Percentiles rank a stretch among this genome's conserved stretches.
These are phyloP conservation scores for Neocucurbitaria cava DNA, from an alignment of 2,329 filamentous ascomycete species.

Conservation along the genomic window DNA sequence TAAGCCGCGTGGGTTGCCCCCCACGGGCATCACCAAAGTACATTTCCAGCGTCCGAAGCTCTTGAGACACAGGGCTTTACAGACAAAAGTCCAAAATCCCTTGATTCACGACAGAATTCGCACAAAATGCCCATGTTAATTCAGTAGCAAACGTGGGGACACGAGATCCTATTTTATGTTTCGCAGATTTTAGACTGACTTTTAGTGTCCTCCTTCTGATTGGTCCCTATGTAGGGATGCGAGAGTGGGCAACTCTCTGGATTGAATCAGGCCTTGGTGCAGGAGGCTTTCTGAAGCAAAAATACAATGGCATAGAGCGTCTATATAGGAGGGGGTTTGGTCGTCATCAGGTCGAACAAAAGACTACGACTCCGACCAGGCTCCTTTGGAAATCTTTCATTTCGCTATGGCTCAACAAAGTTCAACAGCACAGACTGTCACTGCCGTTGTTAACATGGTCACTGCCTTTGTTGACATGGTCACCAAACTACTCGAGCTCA, in stretches of 20 bases:
- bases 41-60: no score
- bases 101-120: neutral
- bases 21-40: neutral
- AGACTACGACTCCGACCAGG: neutral
- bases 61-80: neutral
- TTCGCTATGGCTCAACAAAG: neutral
- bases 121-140: neutral
- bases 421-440: constrained; percentile 8
- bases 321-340: neutral
- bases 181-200: no score
- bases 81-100: neutral
- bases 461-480: no score
- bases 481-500: constrained; percentile 22
- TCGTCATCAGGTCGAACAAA: neutral
- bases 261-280: no score
- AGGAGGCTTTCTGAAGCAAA: neutral
- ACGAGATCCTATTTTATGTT: no score
- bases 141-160: no score
- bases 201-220: no score
- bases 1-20: neutral
- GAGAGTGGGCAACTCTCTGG: no score
- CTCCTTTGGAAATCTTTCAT: neutral
- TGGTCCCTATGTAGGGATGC: no score
- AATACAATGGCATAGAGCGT: neutral
- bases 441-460: no score